These are phyloP conservation scores for Populus tomentosa DNA, from an alignment of 441 rosid genomes.

Conservation along the genomic window DNA sequence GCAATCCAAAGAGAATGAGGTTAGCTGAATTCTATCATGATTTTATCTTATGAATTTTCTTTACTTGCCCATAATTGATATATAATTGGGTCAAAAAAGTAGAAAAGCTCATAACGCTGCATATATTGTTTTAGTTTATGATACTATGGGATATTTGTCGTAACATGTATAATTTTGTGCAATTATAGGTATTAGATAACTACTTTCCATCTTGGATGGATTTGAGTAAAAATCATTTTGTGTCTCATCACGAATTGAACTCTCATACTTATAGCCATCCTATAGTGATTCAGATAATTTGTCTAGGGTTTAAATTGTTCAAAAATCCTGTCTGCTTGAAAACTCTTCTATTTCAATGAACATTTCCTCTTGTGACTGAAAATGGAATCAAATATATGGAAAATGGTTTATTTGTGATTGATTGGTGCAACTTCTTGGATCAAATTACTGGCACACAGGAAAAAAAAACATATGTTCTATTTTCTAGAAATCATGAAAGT, in stretches of 20 bases:
- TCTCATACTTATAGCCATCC: neutral
- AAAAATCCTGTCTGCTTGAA: neutral
- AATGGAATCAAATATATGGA: neutral
- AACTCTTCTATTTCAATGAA: neutral
- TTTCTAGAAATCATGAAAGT: neutral
- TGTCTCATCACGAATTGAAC: neutral
- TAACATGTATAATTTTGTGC: neutral
- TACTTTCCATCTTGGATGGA: neutral
- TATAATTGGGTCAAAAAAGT: neutral
- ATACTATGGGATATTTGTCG: neutral
- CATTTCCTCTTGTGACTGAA: neutral
- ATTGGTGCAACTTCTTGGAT: neutral
- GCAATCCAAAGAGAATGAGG: neutral
- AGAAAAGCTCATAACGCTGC: neutral
- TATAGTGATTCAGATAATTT: neutral
- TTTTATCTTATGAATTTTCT: neutral
- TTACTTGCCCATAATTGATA: neutral
- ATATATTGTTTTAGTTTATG: neutral
- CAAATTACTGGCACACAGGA: neutral
- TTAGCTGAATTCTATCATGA: neutral
- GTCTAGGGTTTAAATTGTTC: neutral
- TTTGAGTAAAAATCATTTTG: neutral
- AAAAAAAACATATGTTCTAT: neutral
- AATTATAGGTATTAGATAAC: neutral
- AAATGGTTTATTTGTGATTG: neutral